Evolutionary conservation across 2,329 filamentous ascomycete species (phyloP).

Genomic region (Penicillium sp.): DNA sequence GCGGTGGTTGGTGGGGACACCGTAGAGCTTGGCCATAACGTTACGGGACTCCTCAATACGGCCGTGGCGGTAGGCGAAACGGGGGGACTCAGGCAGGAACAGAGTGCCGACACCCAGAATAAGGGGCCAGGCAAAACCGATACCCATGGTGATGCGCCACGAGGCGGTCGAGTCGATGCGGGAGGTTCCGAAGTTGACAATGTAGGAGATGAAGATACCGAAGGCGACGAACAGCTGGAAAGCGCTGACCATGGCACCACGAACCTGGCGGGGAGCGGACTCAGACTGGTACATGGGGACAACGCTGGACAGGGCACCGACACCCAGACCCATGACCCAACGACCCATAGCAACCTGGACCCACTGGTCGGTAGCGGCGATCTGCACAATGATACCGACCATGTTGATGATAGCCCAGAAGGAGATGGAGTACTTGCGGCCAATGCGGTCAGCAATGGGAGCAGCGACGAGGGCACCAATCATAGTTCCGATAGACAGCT

Average conservation of each 20-base stretch:
- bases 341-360: constrained; percentile 48
- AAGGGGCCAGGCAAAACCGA: constrained; percentile 59
- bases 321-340: constrained; percentile 49
- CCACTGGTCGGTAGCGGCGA: constrained; percentile 43
- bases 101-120: constrained; percentile 57
- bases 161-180: constrained; percentile 42
- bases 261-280: constrained; percentile 48
- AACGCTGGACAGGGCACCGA: constrained; percentile 48
- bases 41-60: constrained; percentile 52
- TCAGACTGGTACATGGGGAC: constrained; percentile 52
- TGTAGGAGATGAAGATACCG: constrained; percentile 51
- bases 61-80: constrained; percentile 58
- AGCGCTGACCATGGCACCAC: constrained; percentile 50
- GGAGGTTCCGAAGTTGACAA: constrained; percentile 51
- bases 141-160: constrained; percentile 55
- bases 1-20: constrained; percentile 56
- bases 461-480: constrained; percentile 45
- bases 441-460: constrained; percentile 47
- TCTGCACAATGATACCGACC: constrained; percentile 50
- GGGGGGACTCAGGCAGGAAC: constrained; percentile 60
- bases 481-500: constrained; percentile 48
- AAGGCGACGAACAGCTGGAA: constrained; percentile 54
- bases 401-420: constrained; percentile 48
- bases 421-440: constrained; percentile 47
- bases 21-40: constrained; percentile 58